Base-by-base conservation (phyloP, 257 asterid genomes). In the Prunella vulgaris region DNA sequence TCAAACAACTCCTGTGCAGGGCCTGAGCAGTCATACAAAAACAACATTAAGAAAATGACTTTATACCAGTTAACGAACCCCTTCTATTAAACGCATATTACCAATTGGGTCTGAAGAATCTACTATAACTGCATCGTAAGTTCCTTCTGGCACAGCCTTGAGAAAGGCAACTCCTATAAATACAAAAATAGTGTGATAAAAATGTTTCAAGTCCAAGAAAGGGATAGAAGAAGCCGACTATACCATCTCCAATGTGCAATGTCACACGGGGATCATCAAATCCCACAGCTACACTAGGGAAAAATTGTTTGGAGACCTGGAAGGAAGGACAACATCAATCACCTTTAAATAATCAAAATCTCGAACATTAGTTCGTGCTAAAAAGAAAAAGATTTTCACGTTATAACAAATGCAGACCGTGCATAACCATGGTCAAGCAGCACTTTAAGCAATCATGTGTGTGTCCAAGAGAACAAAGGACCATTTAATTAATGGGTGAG, bases 81-180 rank as follows among this genome's bases (percentile, higher is more conserved):
- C 8, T 49, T 52, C 21, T 14, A 48, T 49, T 27, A 76, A 14
- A 40, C 15, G 48, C 15, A 40, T 4, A 68, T 71, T 83, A 93
- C 98, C 99, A 13, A 90, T 85, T 17, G 99, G 99, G 69, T 93
- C 99, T 13, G 99, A 93, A 53, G 99, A 93, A 81, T 93, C 97
- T 62, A 93, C 99, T 62, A 93, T 87, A 67, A 93, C 73, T 32
- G 96, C 99, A 73, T 93, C 99, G 56, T 93, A 93, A 42, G 92
- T 90, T 84, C 99, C 97, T 74, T 88, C 92, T 2, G 93, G 86
- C 35, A 83, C 97, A 63, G 87, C 95, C 83, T 93, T 91, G 70
- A 93, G 80, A 80, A 87, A 93, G 37, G 97, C 96, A 73, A 93
- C 99, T 75, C 99, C 99, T 93, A 74, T 66, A 81, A 71, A 58